phyloP scores from a whole-genome alignment of 2,329 filamentous ascomycete species.

The Arthroderma uncinatum region DNA sequence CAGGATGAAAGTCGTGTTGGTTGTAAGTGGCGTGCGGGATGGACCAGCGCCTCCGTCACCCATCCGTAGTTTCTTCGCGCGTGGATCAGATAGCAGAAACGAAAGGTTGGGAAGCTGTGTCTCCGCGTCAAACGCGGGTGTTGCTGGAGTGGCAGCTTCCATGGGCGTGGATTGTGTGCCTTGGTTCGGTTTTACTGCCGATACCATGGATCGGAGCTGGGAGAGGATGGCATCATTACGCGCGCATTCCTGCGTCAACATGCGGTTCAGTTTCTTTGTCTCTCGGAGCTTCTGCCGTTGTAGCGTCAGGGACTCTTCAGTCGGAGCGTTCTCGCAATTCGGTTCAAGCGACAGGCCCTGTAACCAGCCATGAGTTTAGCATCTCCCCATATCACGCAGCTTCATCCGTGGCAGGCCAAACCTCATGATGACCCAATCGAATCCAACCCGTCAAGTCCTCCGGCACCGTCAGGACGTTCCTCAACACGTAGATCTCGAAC shows the following conservation, averaged over 20 bases:
- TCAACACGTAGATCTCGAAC: conserved; percentile 79
- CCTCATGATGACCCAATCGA: conserved; percentile 74
- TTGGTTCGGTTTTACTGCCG: conserved; percentile 15
- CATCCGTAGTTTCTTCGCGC: conserved; percentile 39
- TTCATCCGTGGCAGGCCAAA: conserved; percentile 26
- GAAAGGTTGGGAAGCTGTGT: conserved; percentile 35
- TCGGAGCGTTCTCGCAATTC: conserved; percentile 37
- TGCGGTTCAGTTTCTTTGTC: conserved; percentile 61
- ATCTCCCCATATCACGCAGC: not conserved
- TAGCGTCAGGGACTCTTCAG: conserved; percentile 56
- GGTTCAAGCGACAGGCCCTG: conserved; percentile 30
- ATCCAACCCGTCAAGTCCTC: conserved; percentile 67
- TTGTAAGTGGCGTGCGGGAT: conserved; percentile 33
- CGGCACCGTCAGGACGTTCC: conserved; percentile 67
- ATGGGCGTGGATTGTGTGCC: conserved; percentile 15
- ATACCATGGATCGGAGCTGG: conserved; percentile 51
- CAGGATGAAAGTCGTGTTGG: conserved; percentile 56
- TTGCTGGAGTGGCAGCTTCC: conserved; percentile 10
- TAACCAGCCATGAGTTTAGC: not conserved
- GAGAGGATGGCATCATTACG: conserved; percentile 61
- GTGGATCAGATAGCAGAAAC: conserved; percentile 44
- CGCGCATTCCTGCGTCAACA: conserved; percentile 57
- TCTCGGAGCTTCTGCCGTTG: conserved; percentile 65
- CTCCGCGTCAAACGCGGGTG: conserved; percentile 9
- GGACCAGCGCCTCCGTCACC: conserved; percentile 27